phyloP scores from a whole-genome alignment of 176 grass and related monocot genomes.

The Lolium rigidum region DNA sequence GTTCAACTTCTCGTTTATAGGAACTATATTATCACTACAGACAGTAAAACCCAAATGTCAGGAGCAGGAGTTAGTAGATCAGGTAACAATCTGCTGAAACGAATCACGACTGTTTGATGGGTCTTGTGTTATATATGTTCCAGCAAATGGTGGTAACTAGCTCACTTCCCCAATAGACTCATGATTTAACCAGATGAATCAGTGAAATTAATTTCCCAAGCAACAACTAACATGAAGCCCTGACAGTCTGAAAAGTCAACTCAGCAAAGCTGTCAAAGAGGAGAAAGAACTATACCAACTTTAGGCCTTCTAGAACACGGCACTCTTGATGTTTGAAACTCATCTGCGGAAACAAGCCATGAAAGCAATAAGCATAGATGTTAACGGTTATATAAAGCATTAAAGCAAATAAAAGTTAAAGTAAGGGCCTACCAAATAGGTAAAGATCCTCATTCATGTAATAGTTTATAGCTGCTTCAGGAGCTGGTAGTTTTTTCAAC shows the following conservation, averaged over 20 bases:
- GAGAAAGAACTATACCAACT: constrained; percentile 57
- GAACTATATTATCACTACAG: neutral
- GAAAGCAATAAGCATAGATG: neutral
- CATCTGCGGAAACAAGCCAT: constrained; percentile 56
- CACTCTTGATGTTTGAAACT: constrained; percentile 83
- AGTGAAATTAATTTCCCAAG: constrained; percentile 17
- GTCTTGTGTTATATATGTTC: neutral
- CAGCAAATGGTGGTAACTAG: neutral
- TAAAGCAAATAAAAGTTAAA: neutral
- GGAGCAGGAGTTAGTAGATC: neutral
- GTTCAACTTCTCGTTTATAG: neutral
- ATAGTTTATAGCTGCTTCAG: constrained; percentile 72
- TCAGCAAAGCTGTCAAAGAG: no score
- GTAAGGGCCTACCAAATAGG: constrained; percentile 71
- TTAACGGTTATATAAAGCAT: constrained; percentile 4
- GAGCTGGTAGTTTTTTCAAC: constrained; percentile 76
- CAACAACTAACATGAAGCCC: neutral
- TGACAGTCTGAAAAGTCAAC: no score
- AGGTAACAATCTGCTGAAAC: neutral
- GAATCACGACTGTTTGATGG: neutral
- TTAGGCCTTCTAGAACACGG: constrained; percentile 85
- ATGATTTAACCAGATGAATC: neutral
- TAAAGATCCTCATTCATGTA: constrained; percentile 95
- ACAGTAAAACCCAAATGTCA: neutral
- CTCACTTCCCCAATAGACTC: neutral